Percentiles rank a stretch among this genome's conserved stretches.
phyloP scores from a whole-genome alignment of 768 basidiomycete species.

The Xerocomellus chrysenteron region DNA sequence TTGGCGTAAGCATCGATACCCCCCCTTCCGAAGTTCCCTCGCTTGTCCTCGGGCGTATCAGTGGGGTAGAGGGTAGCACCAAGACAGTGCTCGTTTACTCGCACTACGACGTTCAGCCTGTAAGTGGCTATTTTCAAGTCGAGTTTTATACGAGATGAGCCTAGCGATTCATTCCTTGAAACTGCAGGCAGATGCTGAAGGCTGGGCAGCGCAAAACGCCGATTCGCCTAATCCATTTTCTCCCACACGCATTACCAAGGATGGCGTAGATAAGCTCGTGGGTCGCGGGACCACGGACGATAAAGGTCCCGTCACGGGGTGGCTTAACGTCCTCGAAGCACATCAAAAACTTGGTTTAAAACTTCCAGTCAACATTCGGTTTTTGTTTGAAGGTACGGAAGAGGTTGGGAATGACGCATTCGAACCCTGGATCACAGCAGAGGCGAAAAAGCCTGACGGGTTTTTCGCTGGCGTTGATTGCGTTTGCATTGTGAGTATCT shows the following conservation, averaged over 20 bases:
- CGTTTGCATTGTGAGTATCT: no score
- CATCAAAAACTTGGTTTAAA: constrained; percentile 64
- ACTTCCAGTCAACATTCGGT: constrained; percentile 83
- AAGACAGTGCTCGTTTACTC: constrained; percentile 82
- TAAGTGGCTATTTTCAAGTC: constrained; percentile 31
- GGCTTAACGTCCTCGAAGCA: constrained; percentile 87
- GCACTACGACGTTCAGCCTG: constrained; percentile 91
- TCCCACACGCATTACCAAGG: constrained; percentile 3
- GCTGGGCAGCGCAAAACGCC: neutral
- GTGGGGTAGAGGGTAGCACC: neutral
- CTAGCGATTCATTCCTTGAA: neutral
- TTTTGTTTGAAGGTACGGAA: constrained; percentile 95
- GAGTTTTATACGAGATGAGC: neutral
- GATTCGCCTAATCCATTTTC: neutral
- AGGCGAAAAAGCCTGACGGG: constrained; percentile 45
- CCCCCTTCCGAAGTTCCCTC: neutral
- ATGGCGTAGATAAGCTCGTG: constrained; percentile 45
- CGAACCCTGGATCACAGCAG: constrained; percentile 46
- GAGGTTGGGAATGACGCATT: constrained; percentile 84
- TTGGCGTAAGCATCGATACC: neutral
- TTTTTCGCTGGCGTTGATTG: no score
- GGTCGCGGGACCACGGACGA: constrained; percentile 88
- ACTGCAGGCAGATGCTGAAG: neutral
- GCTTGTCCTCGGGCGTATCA: neutral
- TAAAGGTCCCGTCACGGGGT: constrained; percentile 84